These are phyloP conservation scores for Dichomitus squalens DNA, from an alignment of 1,284 basidiomycete species.

Conservation along the genomic window DNA sequence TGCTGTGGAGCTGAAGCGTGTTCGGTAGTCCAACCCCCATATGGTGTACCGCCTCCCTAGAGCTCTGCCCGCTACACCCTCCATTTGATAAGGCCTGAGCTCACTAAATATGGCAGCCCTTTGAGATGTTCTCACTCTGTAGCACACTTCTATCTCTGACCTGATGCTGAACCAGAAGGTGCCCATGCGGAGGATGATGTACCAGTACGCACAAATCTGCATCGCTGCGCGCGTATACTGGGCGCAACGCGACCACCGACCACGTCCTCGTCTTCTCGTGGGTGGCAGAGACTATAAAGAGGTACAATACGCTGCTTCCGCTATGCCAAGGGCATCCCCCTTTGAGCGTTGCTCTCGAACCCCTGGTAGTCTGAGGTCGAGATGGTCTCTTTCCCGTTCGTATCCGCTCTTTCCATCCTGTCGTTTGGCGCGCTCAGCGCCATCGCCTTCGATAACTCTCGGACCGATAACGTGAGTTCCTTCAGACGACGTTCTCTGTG, in stretches of 20 bases:
- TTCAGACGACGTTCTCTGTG: too few species aligned
- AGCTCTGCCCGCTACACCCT: background rate
- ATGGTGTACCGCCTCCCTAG: too few species aligned
- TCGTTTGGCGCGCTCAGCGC: conserved; percentile 13
- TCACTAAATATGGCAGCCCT: background rate
- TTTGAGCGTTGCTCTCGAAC: background rate
- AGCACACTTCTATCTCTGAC: background rate
- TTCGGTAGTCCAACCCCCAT: too few species aligned
- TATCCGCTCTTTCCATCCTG: conserved; percentile 16
- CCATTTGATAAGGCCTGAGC: background rate
- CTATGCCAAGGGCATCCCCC: background rate
- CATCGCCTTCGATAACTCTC: conserved; percentile 27
- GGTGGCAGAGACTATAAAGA: background rate
- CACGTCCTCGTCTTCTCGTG: background rate
- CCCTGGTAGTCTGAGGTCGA: background rate
- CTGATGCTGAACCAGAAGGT: background rate
- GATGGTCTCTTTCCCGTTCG: conserved; percentile 18
- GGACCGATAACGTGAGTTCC: conserved; percentile 31
- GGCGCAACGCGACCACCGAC: too few species aligned
- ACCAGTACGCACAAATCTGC: background rate
- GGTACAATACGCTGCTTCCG: background rate
- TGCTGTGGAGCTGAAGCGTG: too few species aligned
- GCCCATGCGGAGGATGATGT: too few species aligned
- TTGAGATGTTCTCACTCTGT: background rate
- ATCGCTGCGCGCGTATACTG: too few species aligned